Percentiles rank a stretch among this genome's conserved stretches.
These are phyloP conservation scores for Aspergillus sparsus DNA, from an alignment of 495 filamentous ascomycete species.

Conservation along the genomic window DNA sequence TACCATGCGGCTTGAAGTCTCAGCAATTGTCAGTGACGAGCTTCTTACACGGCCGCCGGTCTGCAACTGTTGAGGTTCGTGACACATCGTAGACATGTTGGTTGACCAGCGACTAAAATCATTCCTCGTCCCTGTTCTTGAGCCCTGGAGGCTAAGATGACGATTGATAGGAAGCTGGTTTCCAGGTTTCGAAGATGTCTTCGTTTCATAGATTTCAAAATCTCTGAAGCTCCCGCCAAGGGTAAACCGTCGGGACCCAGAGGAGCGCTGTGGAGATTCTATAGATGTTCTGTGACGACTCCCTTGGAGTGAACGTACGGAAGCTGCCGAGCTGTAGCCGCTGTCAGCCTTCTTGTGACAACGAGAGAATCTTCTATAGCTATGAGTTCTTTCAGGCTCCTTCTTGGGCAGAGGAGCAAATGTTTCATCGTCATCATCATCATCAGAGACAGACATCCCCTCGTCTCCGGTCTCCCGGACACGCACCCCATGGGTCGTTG, in stretches of 20 bases:
- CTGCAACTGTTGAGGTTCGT: conserved; percentile 10
- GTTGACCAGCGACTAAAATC: conserved; percentile 4
- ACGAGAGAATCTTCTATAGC: conserved; percentile 19
- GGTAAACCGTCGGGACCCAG: conserved; percentile 17
- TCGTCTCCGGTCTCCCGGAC: conserved; percentile 32
- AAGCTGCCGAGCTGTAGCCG: conserved; percentile 46
- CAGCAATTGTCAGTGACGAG: conserved; percentile 12
- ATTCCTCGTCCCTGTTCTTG: conserved; percentile 2
- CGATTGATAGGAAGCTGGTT: conserved; percentile 22
- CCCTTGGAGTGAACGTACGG: conserved; percentile 33
- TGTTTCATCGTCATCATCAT: conserved; percentile 21
- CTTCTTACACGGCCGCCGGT: conserved; percentile 13
- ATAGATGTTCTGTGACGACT: conserved; percentile 30
- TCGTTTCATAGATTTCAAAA: conserved; percentile 7
- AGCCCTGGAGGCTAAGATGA: conserved; percentile 28
- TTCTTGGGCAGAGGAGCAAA: conserved; percentile 2
- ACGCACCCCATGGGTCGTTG: conserved; percentile 15
- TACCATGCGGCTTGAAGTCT: background rate
- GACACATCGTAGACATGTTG: conserved; percentile 20
- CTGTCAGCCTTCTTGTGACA: conserved; percentile 44
- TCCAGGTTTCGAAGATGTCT: background rate
- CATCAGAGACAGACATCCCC: conserved; percentile 32
- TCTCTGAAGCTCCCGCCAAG: conserved; percentile 15
- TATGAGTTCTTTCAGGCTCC: background rate
- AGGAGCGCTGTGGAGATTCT: conserved; percentile 24